Evolutionary conservation across 768 basidiomycete genomes (phyloP).

Genomic region (Suillus spraguei): DNA sequence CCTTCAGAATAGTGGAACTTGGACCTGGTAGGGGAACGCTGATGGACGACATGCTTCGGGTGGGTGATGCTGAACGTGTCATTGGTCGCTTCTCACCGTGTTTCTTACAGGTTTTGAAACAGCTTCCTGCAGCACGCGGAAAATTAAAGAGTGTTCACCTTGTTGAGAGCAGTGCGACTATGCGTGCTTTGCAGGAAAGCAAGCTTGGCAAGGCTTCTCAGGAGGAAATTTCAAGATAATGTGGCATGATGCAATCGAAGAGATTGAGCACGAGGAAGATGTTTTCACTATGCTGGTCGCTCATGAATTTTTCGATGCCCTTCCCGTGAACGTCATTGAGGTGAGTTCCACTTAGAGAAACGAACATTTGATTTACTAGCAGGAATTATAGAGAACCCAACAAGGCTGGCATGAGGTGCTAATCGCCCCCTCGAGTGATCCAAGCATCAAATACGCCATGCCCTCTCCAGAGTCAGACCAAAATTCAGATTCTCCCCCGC

Average conservation of each 20-base stretch:
- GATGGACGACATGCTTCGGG: conserved; percentile 86
- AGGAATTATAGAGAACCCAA: conserved; percentile 59
- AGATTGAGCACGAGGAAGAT: conserved; percentile 52
- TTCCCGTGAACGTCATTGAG: conserved; percentile 90
- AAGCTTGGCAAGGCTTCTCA: conserved; percentile 43
- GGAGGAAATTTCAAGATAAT: conserved; percentile 42
- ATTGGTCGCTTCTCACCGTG: background rate
- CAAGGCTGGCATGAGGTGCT: conserved; percentile 88
- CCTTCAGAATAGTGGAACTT: conserved; percentile 81
- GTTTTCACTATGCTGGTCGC: conserved; percentile 86
- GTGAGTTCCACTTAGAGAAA: conserved; percentile 41
- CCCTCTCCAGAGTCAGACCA: conserved; percentile 22
- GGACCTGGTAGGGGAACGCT: conserved; percentile 94
- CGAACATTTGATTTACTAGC: background rate
- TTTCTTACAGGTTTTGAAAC: conserved; percentile 48
- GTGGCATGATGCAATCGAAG: conserved; percentile 78
- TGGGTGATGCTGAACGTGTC: conserved; percentile 39
- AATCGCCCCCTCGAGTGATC: conserved; percentile 53
- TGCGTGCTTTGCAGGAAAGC: conserved; percentile 63
- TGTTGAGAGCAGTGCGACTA: conserved; percentile 75
- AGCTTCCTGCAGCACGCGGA: conserved; percentile 41
- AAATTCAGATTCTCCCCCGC: conserved; percentile 5
- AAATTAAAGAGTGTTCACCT: conserved; percentile 61
- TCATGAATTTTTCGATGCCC: conserved; percentile 97
- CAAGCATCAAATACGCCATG: conserved; percentile 31